Evolutionary conservation across 2,329 filamentous ascomycete species (phyloP).

Genomic region (Colletotrichum magnum): DNA sequence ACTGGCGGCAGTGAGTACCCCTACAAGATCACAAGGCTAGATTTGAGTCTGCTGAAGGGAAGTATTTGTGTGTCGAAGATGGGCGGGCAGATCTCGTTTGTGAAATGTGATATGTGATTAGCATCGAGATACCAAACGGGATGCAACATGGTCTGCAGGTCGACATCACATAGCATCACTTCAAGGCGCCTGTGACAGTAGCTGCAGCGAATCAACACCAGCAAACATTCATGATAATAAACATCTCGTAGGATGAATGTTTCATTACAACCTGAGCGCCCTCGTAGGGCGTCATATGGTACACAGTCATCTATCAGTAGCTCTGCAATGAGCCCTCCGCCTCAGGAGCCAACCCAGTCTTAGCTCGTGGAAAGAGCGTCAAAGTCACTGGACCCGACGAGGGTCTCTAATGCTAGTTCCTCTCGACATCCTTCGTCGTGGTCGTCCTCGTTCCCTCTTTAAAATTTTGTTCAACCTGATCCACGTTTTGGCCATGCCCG

Average conservation of each 20-base stretch:
- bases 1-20: too few species aligned
- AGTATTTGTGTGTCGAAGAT: too few species aligned
- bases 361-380: conserved; percentile 26
- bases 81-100: too few species aligned
- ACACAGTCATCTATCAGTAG: conserved; percentile 39
- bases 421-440: conserved; percentile 32
- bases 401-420: conserved; percentile 35
- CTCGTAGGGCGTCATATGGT: conserved; percentile 18
- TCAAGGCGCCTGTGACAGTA: too few species aligned
- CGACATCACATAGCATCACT: too few species aligned
- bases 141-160: too few species aligned
- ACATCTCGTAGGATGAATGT: conserved; percentile 14
- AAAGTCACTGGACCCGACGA: conserved; percentile 35
- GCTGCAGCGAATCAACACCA: too few species aligned
- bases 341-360: conserved; percentile 24
- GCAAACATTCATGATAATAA: too few species aligned
- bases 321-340: conserved; percentile 9
- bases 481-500: conserved; percentile 39
- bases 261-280: conserved; percentile 35
- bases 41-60: too few species aligned
- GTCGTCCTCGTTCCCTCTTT: conserved; percentile 37
- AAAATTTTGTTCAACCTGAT: conserved; percentile 40
- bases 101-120: too few species aligned
- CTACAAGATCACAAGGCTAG: too few species aligned
- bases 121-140: too few species aligned